Base-by-base conservation (phyloP, 2,329 filamentous ascomycete genomes). In the Triangularia verruculosa region DNA sequence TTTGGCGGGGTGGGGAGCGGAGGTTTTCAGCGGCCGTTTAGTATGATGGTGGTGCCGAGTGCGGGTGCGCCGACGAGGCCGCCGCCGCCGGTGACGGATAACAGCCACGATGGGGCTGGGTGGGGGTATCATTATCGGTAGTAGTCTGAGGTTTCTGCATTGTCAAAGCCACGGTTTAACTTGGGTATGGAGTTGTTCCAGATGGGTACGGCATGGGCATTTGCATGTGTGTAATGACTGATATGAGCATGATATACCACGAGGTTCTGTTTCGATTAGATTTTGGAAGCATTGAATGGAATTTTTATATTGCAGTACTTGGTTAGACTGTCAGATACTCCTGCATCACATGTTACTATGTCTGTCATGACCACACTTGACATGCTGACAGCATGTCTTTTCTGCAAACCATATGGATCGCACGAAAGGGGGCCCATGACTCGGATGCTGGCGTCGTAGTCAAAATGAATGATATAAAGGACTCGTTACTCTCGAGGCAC, bases 31-130 rank as follows among this genome's bases (percentile, higher is more conserved):
- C 39, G 39, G n/a, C 39, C 39, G 39, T 30, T 43, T 52, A 22
- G 22, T 39, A 27, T 43, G 22, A 15, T 15, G 6, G 24, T 25
- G 13, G 53, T 24, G 13, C 28, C 52, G 22, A 52, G 30, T 25
- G 3, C 17, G 9, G 30, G 34, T 22, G 15, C 12, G n/a, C n/a
- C n/a, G 24, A 58, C 62, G n/a, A 55, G 59, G 15, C 25, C 34
- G 25, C 32, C 60, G 17, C n/a, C 43, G 4, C 24, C 57, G 12
- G 47, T 53, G 15, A 32, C 57, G 12, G 61, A 57, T n/a, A 47
- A 61, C 9, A 67, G 63, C 9, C 70, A 70, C 59, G 70, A 71
- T 61, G 70, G 70, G 8, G 65, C 67, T 20, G 69, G 70, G 11
- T 71, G 68, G 69, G 70, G 70, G 4, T 69, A 70, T 55, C 65